Conservation (phyloP, 345 rosid genomes). For the Rhizophora apiculata region DNA sequence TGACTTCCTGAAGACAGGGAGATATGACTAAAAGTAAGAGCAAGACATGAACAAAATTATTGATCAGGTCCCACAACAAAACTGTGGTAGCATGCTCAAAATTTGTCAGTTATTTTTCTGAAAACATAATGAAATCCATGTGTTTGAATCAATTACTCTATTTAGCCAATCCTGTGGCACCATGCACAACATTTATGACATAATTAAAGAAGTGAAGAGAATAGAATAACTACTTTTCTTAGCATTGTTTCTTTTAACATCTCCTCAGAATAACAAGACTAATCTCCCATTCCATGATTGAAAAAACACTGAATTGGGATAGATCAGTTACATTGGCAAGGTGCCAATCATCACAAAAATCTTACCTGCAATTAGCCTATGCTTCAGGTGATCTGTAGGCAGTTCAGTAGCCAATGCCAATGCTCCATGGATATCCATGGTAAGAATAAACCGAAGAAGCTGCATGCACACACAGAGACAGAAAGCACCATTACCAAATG, state of each 20-base stretch:
- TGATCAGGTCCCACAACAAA: neutral
- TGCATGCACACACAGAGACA: neutral
- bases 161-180: neutral
- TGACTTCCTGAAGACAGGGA: neutral
- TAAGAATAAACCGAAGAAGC: constrained; percentile 52
- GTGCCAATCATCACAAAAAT: neutral
- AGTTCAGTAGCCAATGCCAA: constrained; percentile 52
- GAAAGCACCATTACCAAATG: neutral
- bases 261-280: neutral
- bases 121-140: neutral
- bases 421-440: constrained; percentile 54
- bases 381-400: constrained; percentile 47
- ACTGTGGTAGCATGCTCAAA: neutral
- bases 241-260: neutral
- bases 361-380: constrained; percentile 32
- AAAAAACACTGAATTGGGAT: too few relatives aligned
- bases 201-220: neutral
- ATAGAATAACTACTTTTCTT: neutral
- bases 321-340: neutral
- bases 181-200: neutral
- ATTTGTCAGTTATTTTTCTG: neutral
- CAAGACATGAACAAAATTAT: neutral
- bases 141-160: neutral
- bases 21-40: neutral
- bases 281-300: neutral